phyloP scores from a whole-genome alignment of 257 asterid species.

The Echites panduratus region DNA sequence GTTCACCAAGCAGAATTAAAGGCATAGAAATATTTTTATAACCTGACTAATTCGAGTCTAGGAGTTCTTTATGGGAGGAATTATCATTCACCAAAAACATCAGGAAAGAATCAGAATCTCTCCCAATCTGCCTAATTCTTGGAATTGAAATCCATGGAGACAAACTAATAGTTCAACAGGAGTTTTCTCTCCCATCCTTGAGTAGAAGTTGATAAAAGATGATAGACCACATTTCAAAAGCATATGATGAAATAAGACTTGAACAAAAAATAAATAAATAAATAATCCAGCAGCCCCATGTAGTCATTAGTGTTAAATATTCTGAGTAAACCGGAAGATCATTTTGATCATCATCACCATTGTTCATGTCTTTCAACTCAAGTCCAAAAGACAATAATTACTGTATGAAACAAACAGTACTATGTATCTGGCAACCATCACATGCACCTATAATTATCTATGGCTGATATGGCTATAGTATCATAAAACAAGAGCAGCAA shows the following conservation, averaged over 20 bases:
- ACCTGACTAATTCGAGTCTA: no score
- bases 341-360: no score
- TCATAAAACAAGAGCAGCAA: background rate
- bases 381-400: background rate
- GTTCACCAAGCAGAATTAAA: background rate
- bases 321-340: background rate
- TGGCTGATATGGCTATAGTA: background rate
- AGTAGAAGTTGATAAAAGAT: background rate
- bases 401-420: background rate
- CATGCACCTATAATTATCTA: background rate
- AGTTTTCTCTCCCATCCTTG: background rate
- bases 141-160: background rate
- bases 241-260: background rate
- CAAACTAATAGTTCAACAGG: background rate
- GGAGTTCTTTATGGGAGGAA: background rate
- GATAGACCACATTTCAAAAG: constrained; percentile 1
- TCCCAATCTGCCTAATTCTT: background rate
- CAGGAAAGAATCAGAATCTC: background rate
- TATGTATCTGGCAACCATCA: background rate
- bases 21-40: background rate
- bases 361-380: background rate
- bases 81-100: background rate
- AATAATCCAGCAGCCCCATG: background rate
- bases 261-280: background rate
- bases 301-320: background rate